phyloP scores from a whole-genome alignment of 148 eudicot genomes.

The Drosera capensis region DNA sequence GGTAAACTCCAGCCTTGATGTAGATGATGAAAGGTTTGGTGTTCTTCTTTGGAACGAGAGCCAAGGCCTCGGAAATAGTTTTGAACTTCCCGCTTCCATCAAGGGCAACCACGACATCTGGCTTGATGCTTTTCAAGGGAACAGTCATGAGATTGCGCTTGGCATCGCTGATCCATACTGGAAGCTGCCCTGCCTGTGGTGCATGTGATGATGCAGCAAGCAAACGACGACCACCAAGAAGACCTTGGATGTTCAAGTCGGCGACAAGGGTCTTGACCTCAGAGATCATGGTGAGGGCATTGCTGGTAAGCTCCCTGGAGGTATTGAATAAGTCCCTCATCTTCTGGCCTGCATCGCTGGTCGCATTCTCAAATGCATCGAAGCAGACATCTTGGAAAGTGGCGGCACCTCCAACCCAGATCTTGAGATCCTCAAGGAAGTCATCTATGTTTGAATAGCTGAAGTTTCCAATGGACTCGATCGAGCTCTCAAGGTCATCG shows the following conservation, averaged over 20 bases:
- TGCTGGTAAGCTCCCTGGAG: conserved; percentile 19
- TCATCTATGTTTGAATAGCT: conserved; percentile 4
- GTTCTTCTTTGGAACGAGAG: conserved; percentile 15
- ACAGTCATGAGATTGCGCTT: conserved; percentile 12
- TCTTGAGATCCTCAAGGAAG: conserved; percentile 10
- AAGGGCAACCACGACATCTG: conserved; percentile 45
- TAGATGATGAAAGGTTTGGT: conserved; percentile 19
- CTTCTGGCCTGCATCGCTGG: conserved; percentile 11
- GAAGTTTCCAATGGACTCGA: conserved; percentile 5
- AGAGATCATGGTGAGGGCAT: conserved; percentile 19
- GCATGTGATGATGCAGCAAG: conserved; percentile 2
- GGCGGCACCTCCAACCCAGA: conserved; percentile 28
- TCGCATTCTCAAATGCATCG: conserved; percentile 21
- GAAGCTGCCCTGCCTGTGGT: conserved; percentile 6
- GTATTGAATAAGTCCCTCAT: conserved; percentile 17
- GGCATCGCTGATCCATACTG: conserved; percentile 11
- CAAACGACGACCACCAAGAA: conserved; percentile 4
- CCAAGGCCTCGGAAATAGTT: conserved; percentile 37
- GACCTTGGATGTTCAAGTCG: conserved; percentile 1
- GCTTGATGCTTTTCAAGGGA: conserved; percentile 1
- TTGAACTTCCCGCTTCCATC: conserved; percentile 54
- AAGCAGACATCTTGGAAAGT: conserved; percentile 28
- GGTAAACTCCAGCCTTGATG: conserved; percentile 43
- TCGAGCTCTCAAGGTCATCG: conserved; percentile 22
- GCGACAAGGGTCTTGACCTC: conserved; percentile 1